A percentile compares a stretch with the other conserved stretches of the same genome.
phyloP scores from a whole-genome alignment of 306 rosid genomes.

The Benincasa hispida region DNA sequence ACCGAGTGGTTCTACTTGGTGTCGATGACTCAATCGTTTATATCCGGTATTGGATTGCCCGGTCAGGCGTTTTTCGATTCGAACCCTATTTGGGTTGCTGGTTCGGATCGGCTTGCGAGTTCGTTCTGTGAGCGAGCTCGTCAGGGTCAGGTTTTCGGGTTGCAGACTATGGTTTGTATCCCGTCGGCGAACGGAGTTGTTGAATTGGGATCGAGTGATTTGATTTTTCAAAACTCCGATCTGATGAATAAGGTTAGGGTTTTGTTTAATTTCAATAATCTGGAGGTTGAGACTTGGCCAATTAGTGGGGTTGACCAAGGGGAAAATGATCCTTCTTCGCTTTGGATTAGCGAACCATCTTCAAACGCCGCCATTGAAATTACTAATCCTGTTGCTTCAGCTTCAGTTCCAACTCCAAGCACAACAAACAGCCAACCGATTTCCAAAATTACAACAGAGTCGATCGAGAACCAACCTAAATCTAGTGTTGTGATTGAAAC shows the following conservation, averaged over 20 bases:
- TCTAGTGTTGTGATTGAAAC: slow-evolving; percentile 46
- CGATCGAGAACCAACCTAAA: slow-evolving; percentile 24
- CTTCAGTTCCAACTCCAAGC: slow-evolving; percentile 24
- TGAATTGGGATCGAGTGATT: slow-evolving; percentile 71
- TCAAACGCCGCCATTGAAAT: slow-evolving; percentile 24
- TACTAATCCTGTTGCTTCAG: slow-evolving; percentile 15
- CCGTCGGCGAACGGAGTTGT: slow-evolving; percentile 75
- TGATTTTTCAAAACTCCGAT: slow-evolving; percentile 55
- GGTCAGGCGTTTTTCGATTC: slow-evolving; percentile 56
- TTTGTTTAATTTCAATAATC: slow-evolving; percentile 60
- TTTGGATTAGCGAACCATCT: slow-evolving; percentile 60
- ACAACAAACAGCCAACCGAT: background rate
- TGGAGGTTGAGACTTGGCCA: slow-evolving; percentile 56
- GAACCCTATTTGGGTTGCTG: slow-evolving; percentile 57
- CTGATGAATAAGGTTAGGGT: slow-evolving; percentile 60
- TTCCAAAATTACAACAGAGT: slow-evolving; percentile 17
- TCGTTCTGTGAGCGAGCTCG: slow-evolving; percentile 65
- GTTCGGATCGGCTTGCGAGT: slow-evolving; percentile 30
- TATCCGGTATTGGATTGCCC: slow-evolving; percentile 50
- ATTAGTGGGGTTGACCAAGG: slow-evolving; percentile 43
- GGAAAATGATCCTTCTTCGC: slow-evolving; percentile 70
- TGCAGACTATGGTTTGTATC: slow-evolving; percentile 65
- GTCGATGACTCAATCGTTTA: slow-evolving; percentile 84
- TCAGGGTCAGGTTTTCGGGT: slow-evolving; percentile 49
- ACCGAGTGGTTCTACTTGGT: slow-evolving; percentile 93